These are phyloP conservation scores for Tribonema minus DNA, from an alignment of 108 stramenopile genomes.

Conservation along the genomic window DNA sequence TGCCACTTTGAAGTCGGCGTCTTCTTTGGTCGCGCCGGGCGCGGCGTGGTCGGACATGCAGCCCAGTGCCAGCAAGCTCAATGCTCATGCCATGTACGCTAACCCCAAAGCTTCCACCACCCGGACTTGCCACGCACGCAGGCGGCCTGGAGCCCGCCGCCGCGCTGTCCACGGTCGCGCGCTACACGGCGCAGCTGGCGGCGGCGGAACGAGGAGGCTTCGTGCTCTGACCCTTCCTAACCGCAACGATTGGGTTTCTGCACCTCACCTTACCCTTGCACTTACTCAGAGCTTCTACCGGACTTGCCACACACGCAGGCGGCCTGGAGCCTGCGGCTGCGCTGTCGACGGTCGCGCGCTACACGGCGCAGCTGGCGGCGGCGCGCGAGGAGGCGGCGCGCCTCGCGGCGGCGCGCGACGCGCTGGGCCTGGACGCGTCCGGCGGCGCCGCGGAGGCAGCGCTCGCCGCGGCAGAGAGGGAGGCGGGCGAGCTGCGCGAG, in stretches of 20 bases:
- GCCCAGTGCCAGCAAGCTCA: no score
- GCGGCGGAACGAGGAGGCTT: constrained; percentile 70
- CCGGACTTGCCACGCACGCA: constrained; percentile 79
- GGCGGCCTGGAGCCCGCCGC: constrained; percentile 66
- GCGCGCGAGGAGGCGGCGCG: constrained; percentile 67
- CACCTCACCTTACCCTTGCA: no score
- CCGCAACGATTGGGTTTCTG: no score
- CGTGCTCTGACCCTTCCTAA: no score
- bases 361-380: constrained; percentile 70
- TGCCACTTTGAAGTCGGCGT: no score
- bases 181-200: constrained; percentile 72
- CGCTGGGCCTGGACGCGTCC: not conserved
- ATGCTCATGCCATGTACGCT: no score
- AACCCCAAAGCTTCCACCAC: no score
- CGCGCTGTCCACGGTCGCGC: constrained; percentile 73
- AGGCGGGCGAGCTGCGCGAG: constrained; percentile 76
- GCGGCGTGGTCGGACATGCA: no score
- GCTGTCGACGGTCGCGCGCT: constrained; percentile 72
- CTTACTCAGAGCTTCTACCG: no score
- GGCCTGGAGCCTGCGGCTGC: constrained; percentile 72
- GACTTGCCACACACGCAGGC: constrained; percentile 77
- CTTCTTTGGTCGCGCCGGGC: no score
- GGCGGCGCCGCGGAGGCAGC: not conserved
- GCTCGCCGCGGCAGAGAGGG: constrained; percentile 69
- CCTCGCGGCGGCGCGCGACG: not conserved